Evolutionary conservation across 306 rosid species (phyloP).

Genomic region (Fagus crenata): DNA sequence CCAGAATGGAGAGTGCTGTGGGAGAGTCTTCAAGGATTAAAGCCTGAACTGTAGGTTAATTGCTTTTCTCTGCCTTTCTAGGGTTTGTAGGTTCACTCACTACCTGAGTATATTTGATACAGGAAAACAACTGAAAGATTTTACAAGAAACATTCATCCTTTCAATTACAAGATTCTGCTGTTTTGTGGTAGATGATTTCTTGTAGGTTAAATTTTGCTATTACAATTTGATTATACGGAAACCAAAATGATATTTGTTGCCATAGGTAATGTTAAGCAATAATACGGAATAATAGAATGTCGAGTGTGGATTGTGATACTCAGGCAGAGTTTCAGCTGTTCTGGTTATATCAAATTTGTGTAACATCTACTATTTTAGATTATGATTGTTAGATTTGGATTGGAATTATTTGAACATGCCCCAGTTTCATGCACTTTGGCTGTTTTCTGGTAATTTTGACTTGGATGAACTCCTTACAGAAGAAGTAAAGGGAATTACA

Average conservation of each 20-base stretch:
- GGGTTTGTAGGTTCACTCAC: constrained; percentile 16
- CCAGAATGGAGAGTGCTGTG: constrained; percentile 79
- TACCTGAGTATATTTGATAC: constrained; percentile 1
- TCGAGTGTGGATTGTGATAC: too few relatives aligned
- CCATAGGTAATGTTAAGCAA: constrained; percentile 9
- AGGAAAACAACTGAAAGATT: neutral
- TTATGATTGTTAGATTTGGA: neutral
- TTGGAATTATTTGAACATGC: neutral
- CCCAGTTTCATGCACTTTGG: too few relatives aligned
- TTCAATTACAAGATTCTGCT: constrained; percentile 11
- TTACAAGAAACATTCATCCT: neutral
- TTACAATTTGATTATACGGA: neutral
- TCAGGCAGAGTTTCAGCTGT: neutral
- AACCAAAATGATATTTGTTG: constrained; percentile 12
- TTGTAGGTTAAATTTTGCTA: constrained; percentile 16
- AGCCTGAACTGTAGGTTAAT: constrained; percentile 38
- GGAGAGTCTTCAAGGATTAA: constrained; percentile 72
- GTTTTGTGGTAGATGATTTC: neutral
- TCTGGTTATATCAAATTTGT: too few relatives aligned
- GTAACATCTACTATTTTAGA: neutral
- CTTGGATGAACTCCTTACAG: too few relatives aligned
- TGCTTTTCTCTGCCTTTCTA: constrained; percentile 14
- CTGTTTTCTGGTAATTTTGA: too few relatives aligned
- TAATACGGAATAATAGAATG: constrained; percentile 21
- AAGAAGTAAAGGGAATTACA: too few relatives aligned